Evolutionary conservation across 2,329 filamentous ascomycete species (phyloP).

Genomic region (Scedosporium aurantiacum): DNA sequence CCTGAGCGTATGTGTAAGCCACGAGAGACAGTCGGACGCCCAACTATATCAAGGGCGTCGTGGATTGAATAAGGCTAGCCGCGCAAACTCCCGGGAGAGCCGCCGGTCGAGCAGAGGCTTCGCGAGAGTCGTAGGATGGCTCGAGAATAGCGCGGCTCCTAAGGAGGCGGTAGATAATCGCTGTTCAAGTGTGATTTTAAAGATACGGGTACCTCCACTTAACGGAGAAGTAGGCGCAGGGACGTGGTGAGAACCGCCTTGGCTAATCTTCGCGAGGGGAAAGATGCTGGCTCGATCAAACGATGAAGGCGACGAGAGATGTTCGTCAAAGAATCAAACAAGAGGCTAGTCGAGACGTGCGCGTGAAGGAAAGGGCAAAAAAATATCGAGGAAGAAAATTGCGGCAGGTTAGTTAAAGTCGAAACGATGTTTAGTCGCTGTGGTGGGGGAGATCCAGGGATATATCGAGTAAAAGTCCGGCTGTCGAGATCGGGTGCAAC

Average conservation of each 20-base stretch:
- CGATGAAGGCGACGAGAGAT: background rate
- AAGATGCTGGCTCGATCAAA: background rate
- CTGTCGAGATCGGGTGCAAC: conserved; percentile 3
- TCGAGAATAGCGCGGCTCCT: too few species aligned
- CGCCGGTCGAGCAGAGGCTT: too few species aligned
- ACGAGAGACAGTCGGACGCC: background rate
- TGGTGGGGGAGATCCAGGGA: background rate
- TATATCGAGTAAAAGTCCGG: conserved; percentile 3
- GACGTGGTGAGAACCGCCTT: too few species aligned
- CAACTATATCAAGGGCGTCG: too few species aligned
- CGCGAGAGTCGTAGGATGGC: too few species aligned
- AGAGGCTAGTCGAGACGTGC: background rate
- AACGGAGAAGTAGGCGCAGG: too few species aligned
- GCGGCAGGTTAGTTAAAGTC: background rate
- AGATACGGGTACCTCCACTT: too few species aligned
- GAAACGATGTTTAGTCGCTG: background rate
- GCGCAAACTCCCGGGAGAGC: too few species aligned
- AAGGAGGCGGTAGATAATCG: too few species aligned
- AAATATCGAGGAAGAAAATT: background rate
- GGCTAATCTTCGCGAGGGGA: too few species aligned
- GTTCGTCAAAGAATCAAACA: background rate
- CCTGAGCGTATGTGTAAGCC: background rate
- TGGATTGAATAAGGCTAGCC: too few species aligned
- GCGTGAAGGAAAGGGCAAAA: background rate
- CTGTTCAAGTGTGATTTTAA: too few species aligned